phyloP scores from a whole-genome alignment of 164 flowering plant species.

The Magnolia sinica region DNA sequence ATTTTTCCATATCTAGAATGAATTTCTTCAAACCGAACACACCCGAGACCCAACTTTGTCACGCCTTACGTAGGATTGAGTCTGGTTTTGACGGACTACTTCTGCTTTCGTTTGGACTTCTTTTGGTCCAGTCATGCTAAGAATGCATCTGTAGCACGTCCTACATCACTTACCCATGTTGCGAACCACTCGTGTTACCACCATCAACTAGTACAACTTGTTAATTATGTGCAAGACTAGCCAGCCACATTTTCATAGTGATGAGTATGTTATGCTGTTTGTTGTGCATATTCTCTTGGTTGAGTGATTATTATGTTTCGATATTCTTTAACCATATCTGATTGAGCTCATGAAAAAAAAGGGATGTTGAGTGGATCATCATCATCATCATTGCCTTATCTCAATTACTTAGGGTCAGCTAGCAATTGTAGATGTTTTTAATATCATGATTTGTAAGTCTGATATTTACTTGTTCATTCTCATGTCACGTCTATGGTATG shows the following conservation, averaged over 20 bases:
- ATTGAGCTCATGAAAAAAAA: not conserved
- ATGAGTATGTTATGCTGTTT: not conserved
- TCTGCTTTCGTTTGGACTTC: too few relatives aligned
- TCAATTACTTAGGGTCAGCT: too few relatives aligned
- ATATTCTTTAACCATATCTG: not conserved
- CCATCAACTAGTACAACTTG: not conserved
- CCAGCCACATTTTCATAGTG: not conserved
- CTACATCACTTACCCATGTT: not conserved
- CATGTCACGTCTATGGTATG: conserved; percentile 4
- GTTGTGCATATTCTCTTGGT: not conserved
- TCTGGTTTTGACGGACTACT: too few relatives aligned
- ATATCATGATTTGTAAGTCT: not conserved
- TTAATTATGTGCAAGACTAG: not conserved
- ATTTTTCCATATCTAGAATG: too few relatives aligned
- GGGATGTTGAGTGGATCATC: not conserved
- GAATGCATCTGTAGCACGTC: too few relatives aligned
- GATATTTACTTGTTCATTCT: not conserved
- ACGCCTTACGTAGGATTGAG: too few relatives aligned
- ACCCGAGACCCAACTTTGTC: too few relatives aligned
- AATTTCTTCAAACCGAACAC: too few relatives aligned
- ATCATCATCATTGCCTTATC: too few relatives aligned
- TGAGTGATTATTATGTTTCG: not conserved
- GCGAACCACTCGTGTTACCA: not conserved
- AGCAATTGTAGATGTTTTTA: not conserved
- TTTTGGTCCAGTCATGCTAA: too few relatives aligned